These are phyloP conservation scores for Trapa incisa DNA, from an alignment of 345 rosid genomes.

Conservation along the genomic window DNA sequence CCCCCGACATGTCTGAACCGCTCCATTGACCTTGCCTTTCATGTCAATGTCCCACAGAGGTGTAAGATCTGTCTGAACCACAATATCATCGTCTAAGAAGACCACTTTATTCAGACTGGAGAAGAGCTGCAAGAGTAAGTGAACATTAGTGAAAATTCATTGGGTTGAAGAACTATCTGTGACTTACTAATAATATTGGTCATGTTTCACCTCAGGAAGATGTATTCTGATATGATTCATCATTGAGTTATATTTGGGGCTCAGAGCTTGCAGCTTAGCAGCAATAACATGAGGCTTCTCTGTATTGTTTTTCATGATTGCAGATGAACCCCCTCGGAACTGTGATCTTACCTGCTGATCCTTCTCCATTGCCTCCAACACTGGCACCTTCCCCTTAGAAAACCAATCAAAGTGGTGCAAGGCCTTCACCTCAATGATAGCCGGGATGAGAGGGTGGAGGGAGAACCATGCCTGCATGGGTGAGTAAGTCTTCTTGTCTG, in stretches of 20 bases:
- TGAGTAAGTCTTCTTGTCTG: slow-evolving; percentile 78
- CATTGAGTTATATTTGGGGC: slow-evolving; percentile 86
- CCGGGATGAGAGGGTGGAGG: slow-evolving; percentile 64
- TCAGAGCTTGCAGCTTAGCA: slow-evolving; percentile 82
- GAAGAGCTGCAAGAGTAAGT: slow-evolving; percentile 46
- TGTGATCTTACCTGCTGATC: slow-evolving; percentile 77
- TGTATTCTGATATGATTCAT: slow-evolving; percentile 93
- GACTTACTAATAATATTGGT: not conserved
- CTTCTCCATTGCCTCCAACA: slow-evolving; percentile 94
- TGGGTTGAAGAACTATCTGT: not conserved
- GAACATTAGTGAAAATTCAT: not conserved
- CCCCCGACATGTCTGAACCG: slow-evolving; percentile 82
- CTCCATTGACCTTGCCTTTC: slow-evolving; percentile 90
- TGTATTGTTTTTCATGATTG: slow-evolving; percentile 47
- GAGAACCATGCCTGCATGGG: slow-evolving; percentile 99
- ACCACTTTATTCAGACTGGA: slow-evolving; percentile 82
- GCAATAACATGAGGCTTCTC: slow-evolving; percentile 77
- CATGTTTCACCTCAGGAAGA: slow-evolving; percentile 64
- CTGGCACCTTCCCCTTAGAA: slow-evolving; percentile 86
- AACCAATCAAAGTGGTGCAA: slow-evolving; percentile 97
- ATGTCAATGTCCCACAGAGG: slow-evolving; percentile 88
- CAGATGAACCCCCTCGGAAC: slow-evolving; percentile 93
- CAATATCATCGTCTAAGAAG: slow-evolving; percentile 88
- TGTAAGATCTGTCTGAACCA: slow-evolving; percentile 80
- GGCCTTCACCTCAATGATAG: slow-evolving; percentile 85